Conservation (phyloP, 495 filamentous ascomycete species). For the Parmelia sp. region DNA sequence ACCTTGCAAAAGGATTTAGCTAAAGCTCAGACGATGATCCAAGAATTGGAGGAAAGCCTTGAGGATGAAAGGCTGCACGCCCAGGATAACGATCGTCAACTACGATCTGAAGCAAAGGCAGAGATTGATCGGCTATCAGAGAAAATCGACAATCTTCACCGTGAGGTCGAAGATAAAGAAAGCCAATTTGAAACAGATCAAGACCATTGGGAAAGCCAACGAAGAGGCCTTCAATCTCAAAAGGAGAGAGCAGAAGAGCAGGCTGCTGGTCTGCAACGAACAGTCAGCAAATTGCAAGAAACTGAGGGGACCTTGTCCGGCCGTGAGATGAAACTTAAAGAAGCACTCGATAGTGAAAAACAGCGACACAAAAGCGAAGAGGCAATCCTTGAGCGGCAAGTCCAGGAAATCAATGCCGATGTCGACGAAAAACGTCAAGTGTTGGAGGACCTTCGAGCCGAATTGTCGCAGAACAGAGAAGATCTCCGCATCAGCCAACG, state of each 20-base stretch:
- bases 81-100: conserved; percentile 50
- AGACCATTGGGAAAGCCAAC: conserved; percentile 64
- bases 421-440: conserved; percentile 47
- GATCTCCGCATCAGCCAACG: conserved; percentile 61
- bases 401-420: conserved; percentile 53
- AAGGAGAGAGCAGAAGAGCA: conserved; percentile 62
- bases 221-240: conserved; percentile 56
- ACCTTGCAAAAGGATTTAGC: conserved; percentile 58
- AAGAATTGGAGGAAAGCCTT: conserved; percentile 52
- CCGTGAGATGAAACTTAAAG: conserved; percentile 58
- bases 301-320: conserved; percentile 58
- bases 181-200: conserved; percentile 61
- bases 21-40: conserved; percentile 48
- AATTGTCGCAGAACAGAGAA: conserved; percentile 57
- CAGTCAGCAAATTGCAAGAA: conserved; percentile 64
- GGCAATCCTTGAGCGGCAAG: conserved; percentile 48
- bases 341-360: conserved; percentile 54
- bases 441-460: conserved; percentile 49
- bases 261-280: conserved; percentile 61
- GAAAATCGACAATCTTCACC: conserved; percentile 61
- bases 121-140: conserved; percentile 59
- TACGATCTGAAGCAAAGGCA: conserved; percentile 53
- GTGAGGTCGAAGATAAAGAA: conserved; percentile 69
- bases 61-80: conserved; percentile 54
- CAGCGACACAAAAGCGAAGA: conserved; percentile 52